phyloP scores from a whole-genome alignment of 345 rosid species.

The Rhodomyrtus tomentosa region DNA sequence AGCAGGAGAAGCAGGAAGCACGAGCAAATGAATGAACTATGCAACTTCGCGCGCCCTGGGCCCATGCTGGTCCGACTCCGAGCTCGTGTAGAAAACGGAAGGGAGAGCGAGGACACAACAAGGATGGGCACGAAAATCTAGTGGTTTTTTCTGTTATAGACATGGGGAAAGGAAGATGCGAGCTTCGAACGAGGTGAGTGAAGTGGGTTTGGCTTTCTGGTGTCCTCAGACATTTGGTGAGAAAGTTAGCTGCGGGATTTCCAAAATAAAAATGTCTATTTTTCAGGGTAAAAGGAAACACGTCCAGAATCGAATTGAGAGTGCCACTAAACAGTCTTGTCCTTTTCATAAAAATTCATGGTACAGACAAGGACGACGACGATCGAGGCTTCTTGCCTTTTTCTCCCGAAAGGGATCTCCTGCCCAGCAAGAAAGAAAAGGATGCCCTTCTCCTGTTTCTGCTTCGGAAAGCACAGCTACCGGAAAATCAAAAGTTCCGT shows the following conservation, averaged over 20 bases:
- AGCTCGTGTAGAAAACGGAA: background rate
- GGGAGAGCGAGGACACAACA: too few relatives aligned
- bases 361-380: background rate
- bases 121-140: background rate
- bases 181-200: background rate
- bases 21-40: background rate
- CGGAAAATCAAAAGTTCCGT: background rate
- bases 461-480: background rate
- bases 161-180: background rate
- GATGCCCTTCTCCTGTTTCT: background rate
- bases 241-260: background rate
- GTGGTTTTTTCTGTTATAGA: background rate
- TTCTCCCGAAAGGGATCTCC: too few relatives aligned
- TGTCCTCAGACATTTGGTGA: background rate
- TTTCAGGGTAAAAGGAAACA: fast-evolving
- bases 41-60: background rate
- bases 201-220: background rate
- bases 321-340: too few relatives aligned
- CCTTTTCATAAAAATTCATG: too few relatives aligned
- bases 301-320: background rate
- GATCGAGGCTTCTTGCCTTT: background rate
- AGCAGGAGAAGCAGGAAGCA: background rate
- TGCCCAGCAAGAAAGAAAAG: background rate
- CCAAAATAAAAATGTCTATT: fast-evolving
- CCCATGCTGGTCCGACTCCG: background rate